Evolutionary conservation across 257 asterid species (phyloP).

Genomic region (Solanum verrucosum): DNA sequence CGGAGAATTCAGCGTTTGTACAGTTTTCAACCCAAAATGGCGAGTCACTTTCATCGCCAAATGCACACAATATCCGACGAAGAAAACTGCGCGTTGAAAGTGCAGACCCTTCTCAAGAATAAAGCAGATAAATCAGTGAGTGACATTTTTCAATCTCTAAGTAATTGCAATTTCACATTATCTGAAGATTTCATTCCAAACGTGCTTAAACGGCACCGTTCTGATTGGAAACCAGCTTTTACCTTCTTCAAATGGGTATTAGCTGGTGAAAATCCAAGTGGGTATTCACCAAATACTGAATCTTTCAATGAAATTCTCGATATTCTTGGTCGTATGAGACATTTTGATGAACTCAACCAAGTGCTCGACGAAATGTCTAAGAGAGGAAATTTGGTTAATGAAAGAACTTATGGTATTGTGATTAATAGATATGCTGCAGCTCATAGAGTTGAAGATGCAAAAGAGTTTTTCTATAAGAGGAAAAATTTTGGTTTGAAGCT

Average conservation of each 20-base stretch:
- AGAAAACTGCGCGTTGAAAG: slow-evolving; percentile 19
- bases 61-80: neutral
- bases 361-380: slow-evolving; percentile 78
- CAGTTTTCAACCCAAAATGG: neutral
- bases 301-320: slow-evolving; percentile 53
- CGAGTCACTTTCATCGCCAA: neutral
- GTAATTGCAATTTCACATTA: slow-evolving; percentile 15
- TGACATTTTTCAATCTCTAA: slow-evolving; percentile 35
- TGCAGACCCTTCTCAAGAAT: slow-evolving; percentile 44
- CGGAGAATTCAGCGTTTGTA: neutral
- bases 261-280: neutral
- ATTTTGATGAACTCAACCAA: slow-evolving; percentile 35
- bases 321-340: slow-evolving; percentile 50
- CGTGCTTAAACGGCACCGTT: slow-evolving; percentile 64
- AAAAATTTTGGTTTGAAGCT: slow-evolving; percentile 37
- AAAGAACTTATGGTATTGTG: slow-evolving; percentile 37
- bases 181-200: slow-evolving; percentile 50
- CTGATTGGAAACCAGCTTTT: slow-evolving; percentile 69
- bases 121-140: slow-evolving; percentile 19
- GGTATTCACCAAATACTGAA: slow-evolving; percentile 15
- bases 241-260: slow-evolving; percentile 54
- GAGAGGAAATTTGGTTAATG: slow-evolving; percentile 28
- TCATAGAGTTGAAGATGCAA: slow-evolving; percentile 60
- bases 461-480: slow-evolving; percentile 35
- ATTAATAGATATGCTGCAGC: slow-evolving; percentile 51